phyloP scores from a whole-genome alignment of 768 basidiomycete species.

The Cantharellus cinnabarinus region DNA sequence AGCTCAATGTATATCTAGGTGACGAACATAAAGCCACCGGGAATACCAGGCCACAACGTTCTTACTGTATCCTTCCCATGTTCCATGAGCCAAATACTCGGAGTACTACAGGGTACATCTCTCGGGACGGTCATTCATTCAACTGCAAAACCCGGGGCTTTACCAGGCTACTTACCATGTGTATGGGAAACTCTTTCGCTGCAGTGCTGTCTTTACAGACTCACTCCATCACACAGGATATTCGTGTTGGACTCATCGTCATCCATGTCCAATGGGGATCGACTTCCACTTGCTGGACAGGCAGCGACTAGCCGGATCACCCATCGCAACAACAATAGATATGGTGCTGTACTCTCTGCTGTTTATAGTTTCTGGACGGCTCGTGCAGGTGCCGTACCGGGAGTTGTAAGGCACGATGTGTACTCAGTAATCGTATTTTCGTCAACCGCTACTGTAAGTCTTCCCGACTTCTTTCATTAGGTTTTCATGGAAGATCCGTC shows the following conservation, averaged over 20 bases:
- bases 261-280: constrained; percentile 28
- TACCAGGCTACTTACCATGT: constrained; percentile 39
- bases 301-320: constrained; percentile 23
- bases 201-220: neutral
- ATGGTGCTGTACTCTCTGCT: constrained; percentile 41
- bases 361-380: constrained; percentile 33
- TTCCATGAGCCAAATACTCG: no score
- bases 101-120: no score
- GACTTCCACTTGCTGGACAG: constrained; percentile 25
- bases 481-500: neutral
- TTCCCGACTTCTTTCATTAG: neutral
- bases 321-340: constrained; percentile 24
- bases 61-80: constrained; percentile 24
- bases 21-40: no score
- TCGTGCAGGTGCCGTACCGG: constrained; percentile 8
- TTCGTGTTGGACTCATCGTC: constrained; percentile 36
- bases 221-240: constrained; percentile 18
- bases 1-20: no score
- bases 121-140: constrained; percentile 33
- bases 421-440: constrained; percentile 37
- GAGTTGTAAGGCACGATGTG: constrained; percentile 21
- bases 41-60: no score
- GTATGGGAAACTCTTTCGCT: constrained; percentile 19
- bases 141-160: constrained; percentile 32
- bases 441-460: neutral